These are phyloP conservation scores for Linaria vulgaris DNA, from an alignment of 257 asterid genomes.

Conservation along the genomic window DNA sequence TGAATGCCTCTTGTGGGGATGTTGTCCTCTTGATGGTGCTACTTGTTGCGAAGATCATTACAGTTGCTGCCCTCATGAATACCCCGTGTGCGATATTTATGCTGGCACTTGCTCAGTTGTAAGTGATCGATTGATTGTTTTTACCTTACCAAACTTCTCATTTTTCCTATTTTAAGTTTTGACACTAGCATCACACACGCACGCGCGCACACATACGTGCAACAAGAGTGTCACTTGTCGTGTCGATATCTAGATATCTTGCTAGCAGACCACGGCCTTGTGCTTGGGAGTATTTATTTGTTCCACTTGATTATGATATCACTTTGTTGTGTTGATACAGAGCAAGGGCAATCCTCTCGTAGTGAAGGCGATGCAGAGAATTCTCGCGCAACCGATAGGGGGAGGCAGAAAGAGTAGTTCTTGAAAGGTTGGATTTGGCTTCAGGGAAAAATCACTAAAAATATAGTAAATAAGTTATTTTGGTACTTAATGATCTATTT, in stretches of 20 bases:
- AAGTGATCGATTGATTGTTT: slow-evolving; percentile 18
- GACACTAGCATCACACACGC: too few relatives aligned
- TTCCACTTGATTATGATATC: background rate
- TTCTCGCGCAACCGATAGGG: slow-evolving; percentile 38
- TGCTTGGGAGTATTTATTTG: too few relatives aligned
- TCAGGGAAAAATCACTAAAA: background rate
- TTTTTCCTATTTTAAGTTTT: too few relatives aligned
- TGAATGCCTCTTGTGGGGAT: slow-evolving; percentile 71
- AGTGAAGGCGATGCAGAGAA: slow-evolving; percentile 44
- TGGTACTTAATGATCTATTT: background rate
- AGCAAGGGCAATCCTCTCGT: slow-evolving; percentile 49
- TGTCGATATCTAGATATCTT: too few relatives aligned
- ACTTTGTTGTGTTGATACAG: slow-evolving; percentile 24
- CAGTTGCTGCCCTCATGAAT: slow-evolving; percentile 86
- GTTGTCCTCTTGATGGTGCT: slow-evolving; percentile 81
- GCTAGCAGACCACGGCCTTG: too few relatives aligned
- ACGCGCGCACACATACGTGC: too few relatives aligned
- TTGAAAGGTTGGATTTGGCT: too few relatives aligned
- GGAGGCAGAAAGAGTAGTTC: slow-evolving; percentile 4
- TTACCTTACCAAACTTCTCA: too few relatives aligned
- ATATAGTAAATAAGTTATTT: background rate
- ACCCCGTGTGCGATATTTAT: slow-evolving; percentile 61
- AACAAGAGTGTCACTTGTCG: too few relatives aligned
- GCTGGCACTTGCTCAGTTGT: slow-evolving; percentile 84
- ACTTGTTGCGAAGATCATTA: slow-evolving; percentile 73